Percentiles rank a stretch among this genome's conserved stretches.
Evolutionary conservation across 2,329 filamentous ascomycete species (phyloP).

Genomic region (Diaporthe vaccinii): DNA sequence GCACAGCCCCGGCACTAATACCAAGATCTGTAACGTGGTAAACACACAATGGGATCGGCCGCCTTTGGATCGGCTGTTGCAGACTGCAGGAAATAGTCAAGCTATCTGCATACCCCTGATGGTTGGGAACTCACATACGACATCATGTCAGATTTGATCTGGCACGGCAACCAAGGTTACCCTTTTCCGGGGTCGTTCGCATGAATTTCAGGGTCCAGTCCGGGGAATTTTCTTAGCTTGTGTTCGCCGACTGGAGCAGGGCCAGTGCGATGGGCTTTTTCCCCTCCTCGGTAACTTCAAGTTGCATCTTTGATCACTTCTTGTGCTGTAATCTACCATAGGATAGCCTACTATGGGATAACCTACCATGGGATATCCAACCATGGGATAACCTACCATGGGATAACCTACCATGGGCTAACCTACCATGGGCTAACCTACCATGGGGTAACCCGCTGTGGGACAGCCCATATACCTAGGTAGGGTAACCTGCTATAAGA

Average conservation of each 20-base stretch:
- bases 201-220: conserved; percentile 7
- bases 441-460: too few species aligned
- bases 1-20: conserved; percentile 21
- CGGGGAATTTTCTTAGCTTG: not conserved
- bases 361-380: too few species aligned
- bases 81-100: not conserved
- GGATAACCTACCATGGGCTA: not conserved
- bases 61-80: not conserved
- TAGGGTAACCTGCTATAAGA: too few species aligned
- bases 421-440: too few species aligned
- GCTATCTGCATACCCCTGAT: not conserved
- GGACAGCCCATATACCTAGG: too few species aligned
- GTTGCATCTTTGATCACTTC: too few species aligned
- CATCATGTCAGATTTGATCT: not conserved
- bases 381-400: too few species aligned
- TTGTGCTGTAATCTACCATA: not conserved
- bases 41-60: not conserved
- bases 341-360: not conserved
- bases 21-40: conserved; percentile 1
- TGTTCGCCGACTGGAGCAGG: not conserved
- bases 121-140: not conserved
- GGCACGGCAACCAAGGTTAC: not conserved
- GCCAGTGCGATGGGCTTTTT: not conserved
- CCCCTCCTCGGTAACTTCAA: not conserved
- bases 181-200: not conserved